A percentile compares a stretch with the other conserved stretches of the same genome.
Evolutionary conservation across 768 basidiomycete species (phyloP).

Genomic region (Leucocoprinus birnbaumii): DNA sequence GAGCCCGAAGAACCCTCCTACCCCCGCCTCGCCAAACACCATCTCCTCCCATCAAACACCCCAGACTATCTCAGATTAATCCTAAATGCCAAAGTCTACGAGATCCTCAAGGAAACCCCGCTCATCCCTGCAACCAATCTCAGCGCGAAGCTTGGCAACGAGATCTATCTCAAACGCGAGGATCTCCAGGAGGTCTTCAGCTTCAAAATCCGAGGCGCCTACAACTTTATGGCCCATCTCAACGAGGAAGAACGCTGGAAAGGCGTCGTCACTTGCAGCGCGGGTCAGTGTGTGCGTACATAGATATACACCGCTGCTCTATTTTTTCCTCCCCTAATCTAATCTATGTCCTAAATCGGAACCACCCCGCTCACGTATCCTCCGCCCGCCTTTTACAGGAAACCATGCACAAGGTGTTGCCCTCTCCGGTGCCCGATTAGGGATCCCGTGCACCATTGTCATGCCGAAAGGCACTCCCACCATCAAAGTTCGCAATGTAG

Average conservation of each 20-base stretch:
- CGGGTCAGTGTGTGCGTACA: slow-evolving; percentile 81
- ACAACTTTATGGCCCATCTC: slow-evolving; percentile 95
- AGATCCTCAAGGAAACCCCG: slow-evolving; percentile 86
- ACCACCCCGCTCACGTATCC: neutral
- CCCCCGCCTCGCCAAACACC: slow-evolving; percentile 64
- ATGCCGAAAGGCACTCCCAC: slow-evolving; percentile 95
- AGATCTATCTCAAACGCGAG: slow-evolving; percentile 96
- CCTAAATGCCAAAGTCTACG: slow-evolving; percentile 87
- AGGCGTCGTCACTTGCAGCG: slow-evolving; percentile 96
- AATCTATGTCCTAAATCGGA: neutral
- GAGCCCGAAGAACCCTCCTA: slow-evolving; percentile 29
- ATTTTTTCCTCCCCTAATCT: slow-evolving; percentile 10
- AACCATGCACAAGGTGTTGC: slow-evolving; percentile 99
- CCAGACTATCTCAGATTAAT: slow-evolving; percentile 91
- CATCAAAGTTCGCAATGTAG: slow-evolving; percentile 95
- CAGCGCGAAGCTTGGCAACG: slow-evolving; percentile 83
- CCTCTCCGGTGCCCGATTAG: slow-evolving; percentile 83
- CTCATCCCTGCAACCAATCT: slow-evolving; percentile 85
- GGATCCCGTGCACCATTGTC: slow-evolving; percentile 96
- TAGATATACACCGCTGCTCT: slow-evolving; percentile 16
- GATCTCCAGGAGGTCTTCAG: slow-evolving; percentile 97
- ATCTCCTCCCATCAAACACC: slow-evolving; percentile 59
- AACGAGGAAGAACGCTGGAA: slow-evolving; percentile 91
- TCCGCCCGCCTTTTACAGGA: slow-evolving; percentile 46
- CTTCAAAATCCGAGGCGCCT: slow-evolving; percentile 98